Conservation (phyloP, 352 stramenopile species). For the Aphanomyces euteiches region DNA sequence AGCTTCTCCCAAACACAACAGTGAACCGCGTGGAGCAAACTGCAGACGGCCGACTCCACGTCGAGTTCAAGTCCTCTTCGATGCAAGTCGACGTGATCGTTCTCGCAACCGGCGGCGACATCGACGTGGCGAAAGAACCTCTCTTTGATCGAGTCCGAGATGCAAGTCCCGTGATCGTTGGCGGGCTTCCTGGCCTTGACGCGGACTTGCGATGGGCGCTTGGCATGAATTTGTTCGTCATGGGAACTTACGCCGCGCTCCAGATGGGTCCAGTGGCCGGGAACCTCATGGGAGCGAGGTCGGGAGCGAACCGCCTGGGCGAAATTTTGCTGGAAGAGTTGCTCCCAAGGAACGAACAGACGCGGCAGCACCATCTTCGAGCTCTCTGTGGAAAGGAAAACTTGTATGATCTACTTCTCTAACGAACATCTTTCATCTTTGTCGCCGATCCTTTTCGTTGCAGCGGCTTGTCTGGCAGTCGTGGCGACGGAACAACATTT, state of each 20-base stretch:
- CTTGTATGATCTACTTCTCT: constrained; percentile 25
- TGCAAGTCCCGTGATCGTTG: neutral
- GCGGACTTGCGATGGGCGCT: constrained; percentile 6
- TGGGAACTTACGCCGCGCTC: constrained; percentile 21
- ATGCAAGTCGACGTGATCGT: constrained; percentile 17
- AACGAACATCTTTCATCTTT: neutral
- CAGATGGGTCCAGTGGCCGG: constrained; percentile 19
- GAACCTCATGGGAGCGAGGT: constrained; percentile 23
- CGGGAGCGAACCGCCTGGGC: constrained; percentile 17
- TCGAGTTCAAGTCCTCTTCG: neutral
- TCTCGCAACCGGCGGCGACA: constrained; percentile 23
- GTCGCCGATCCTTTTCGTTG: neutral
- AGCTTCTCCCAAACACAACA: neutral
- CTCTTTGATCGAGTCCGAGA: constrained; percentile 14
- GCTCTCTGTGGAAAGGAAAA: constrained; percentile 30
- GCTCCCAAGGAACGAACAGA: neutral
- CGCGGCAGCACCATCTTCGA: constrained; percentile 14
- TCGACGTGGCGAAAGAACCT: constrained; percentile 9
- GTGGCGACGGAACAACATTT: constrained; percentile 5
- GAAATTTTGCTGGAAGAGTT: constrained; percentile 19
- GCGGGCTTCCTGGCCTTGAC: constrained; percentile 16
- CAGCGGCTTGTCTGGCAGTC: neutral
- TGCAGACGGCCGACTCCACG: constrained; percentile 5
- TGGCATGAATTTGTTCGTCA: constrained; percentile 25
- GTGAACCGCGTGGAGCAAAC: neutral